Evolutionary conservation across 139 green algal genomes (phyloP).

Genomic region (Desmodesmus armatus): DNA sequence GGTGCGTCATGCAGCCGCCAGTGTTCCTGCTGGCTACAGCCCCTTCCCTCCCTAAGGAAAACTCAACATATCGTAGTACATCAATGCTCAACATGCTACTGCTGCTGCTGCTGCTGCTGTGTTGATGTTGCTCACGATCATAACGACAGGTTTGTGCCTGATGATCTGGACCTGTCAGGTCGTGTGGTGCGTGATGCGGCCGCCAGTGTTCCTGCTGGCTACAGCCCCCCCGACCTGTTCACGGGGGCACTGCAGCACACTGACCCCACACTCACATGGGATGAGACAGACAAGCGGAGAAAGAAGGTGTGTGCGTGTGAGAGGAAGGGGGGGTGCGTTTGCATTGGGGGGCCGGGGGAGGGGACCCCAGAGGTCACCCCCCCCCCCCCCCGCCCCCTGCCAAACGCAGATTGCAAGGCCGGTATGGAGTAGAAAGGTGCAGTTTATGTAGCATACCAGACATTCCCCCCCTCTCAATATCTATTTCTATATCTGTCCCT

Average conservation of each 20-base stretch:
- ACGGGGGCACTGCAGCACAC: slow-evolving; percentile 91
- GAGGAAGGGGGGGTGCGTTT: neutral
- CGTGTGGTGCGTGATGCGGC: slow-evolving; percentile 75
- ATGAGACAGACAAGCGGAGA: slow-evolving; percentile 84
- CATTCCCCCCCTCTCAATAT: no score
- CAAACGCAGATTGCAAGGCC: no score
- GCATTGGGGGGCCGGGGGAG: no score
- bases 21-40: slow-evolving; percentile 81
- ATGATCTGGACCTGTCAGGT: slow-evolving; percentile 78
- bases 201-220: slow-evolving; percentile 74
- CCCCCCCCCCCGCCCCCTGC: no score
- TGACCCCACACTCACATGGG: slow-evolving; percentile 93
- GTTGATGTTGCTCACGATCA: neutral
- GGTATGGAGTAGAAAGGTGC: no score
- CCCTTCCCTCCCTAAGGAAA: no score
- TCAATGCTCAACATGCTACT: slow-evolving; percentile 6
- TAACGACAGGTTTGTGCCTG: slow-evolving; percentile 82
- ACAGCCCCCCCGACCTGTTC: slow-evolving; percentile 82
- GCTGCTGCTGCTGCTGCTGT: neutral
- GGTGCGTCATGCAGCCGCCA: slow-evolving; percentile 69
- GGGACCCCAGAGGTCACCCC: no score
- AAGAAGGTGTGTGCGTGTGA: slow-evolving; percentile 54
- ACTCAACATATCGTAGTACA: no score
- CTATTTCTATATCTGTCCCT: no score
- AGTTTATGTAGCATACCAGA: no score